Evolutionary conservation across 164 flowering plant species (phyloP).

Genomic region (Macadamia tetraphylla): DNA sequence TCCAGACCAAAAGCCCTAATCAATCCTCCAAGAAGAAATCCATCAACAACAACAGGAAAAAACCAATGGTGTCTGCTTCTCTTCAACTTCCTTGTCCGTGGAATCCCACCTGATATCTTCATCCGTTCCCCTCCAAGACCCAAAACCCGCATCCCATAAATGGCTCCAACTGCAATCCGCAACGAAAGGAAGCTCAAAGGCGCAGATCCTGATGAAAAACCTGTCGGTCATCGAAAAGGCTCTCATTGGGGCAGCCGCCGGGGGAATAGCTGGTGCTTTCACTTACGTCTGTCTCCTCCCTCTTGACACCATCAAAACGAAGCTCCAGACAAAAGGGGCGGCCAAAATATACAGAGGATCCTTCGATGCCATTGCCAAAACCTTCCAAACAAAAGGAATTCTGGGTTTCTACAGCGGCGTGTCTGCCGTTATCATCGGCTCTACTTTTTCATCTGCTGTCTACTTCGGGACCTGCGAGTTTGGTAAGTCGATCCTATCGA

Average conservation of each 20-base stretch:
- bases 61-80: slow-evolving; percentile 13
- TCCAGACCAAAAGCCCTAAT: not conserved
- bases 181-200: slow-evolving; percentile 21
- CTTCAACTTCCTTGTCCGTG: slow-evolving; percentile 28
- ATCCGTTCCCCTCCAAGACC: not conserved
- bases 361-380: slow-evolving; percentile 70
- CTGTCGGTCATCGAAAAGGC: slow-evolving; percentile 66
- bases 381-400: slow-evolving; percentile 64
- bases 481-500: slow-evolving; percentile 76
- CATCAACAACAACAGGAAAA: slow-evolving; percentile 5
- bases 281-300: slow-evolving; percentile 86
- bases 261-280: slow-evolving; percentile 91
- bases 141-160: slow-evolving; percentile 20
- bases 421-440: slow-evolving; percentile 90
- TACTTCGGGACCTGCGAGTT: slow-evolving; percentile 98
- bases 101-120: slow-evolving; percentile 6
- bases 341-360: slow-evolving; percentile 54
- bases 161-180: slow-evolving; percentile 32
- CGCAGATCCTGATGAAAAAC: slow-evolving; percentile 31
- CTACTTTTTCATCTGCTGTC: slow-evolving; percentile 78
- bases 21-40: slow-evolving; percentile 7
- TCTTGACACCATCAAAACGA: slow-evolving; percentile 87
- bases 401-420: slow-evolving; percentile 86
- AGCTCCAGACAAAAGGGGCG: slow-evolving; percentile 84
- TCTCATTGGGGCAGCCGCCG: slow-evolving; percentile 72